Conservation (phyloP, 1,284 basidiomycete species). For the Anthracocystis panici-leucophaei region DNA sequence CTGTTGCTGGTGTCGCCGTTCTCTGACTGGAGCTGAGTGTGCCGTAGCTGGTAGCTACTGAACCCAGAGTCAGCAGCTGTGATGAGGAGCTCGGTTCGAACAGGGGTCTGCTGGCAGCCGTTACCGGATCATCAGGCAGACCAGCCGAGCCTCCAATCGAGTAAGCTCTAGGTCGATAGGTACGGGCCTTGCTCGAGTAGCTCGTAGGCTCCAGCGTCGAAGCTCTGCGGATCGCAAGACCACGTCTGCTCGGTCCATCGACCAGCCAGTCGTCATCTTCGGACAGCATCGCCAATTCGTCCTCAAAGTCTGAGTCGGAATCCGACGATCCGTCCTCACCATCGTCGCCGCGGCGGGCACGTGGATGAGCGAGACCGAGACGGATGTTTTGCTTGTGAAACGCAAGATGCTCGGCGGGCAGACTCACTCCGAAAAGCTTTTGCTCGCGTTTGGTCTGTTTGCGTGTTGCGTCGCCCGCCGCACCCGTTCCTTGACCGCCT, state of each 20-base stretch:
- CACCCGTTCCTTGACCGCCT: not conserved
- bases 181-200: slow-evolving; percentile 19
- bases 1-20: slow-evolving; percentile 55
- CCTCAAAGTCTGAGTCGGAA: slow-evolving; percentile 52
- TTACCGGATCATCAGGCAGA: slow-evolving; percentile 48
- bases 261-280: slow-evolving; percentile 59
- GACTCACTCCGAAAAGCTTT: slow-evolving; percentile 58
- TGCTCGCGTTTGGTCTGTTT: slow-evolving; percentile 57
- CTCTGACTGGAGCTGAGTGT: slow-evolving; percentile 58
- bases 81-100: slow-evolving; percentile 22
- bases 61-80: slow-evolving; percentile 6
- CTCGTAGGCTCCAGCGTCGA: slow-evolving; percentile 37
- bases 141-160: slow-evolving; percentile 49
- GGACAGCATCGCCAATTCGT: slow-evolving; percentile 61
- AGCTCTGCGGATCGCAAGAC: slow-evolving; percentile 45
- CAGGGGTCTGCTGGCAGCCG: slow-evolving; percentile 30
- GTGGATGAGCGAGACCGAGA: slow-evolving; percentile 66
- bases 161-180: slow-evolving; percentile 28
- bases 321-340: slow-evolving; percentile 53
- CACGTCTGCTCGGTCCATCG: slow-evolving; percentile 27
- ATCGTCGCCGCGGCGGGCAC: slow-evolving; percentile 48
- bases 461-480: slow-evolving; percentile 15
- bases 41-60: slow-evolving; percentile 47
- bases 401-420: slow-evolving; percentile 66
- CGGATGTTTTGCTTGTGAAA: slow-evolving; percentile 68